Base-by-base conservation (phyloP, 192 early-diverging fungal species). In the Nowakowskiella sp. region DNA sequence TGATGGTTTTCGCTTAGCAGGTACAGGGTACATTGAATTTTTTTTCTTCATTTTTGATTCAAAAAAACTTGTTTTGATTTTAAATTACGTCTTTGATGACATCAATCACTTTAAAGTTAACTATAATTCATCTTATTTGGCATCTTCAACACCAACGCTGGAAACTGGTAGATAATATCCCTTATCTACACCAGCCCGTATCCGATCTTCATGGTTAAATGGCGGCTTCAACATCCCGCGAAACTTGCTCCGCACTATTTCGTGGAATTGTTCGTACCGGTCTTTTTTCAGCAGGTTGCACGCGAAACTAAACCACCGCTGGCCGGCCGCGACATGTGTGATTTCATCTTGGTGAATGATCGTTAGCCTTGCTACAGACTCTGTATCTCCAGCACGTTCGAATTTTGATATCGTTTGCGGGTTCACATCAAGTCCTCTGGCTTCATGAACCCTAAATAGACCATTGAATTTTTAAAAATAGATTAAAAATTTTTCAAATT, bases 361-460 rank as follows among this genome's bases (percentile, higher is more conserved):
- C 44, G 61, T 61, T 25, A 85, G 54, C 61, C 73, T 74, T 25
- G 51, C 70, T 13, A 76, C 81, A 29, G 67, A 68, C 10, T 67
- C 74, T 0, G 25, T 31, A 47, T 85, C 83, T n/a, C 70, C 70
- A 39, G 72, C 74, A 2, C 63, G 57, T 19, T 54, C 61, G 49
- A 85, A 85, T 26, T 77, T 76, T 1, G 63, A 46, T 48, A 85
- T 85, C 1, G 81, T 85, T 1, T 58, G 57, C 0, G 83, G 83
- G 47, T 85, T 85, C 22, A 85, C 83, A 50, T 85, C 83, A 31
- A 85, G 55, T 4, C 83, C 83, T 44, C 83, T 55, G 6, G 83
- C 81, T 47, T 85, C 83, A 57, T 83, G 81, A 6, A 83, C 78
- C 67, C 42, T 66, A 34, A n/a, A n/a, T n/a, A n/a, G n/a, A n/a